phyloP scores from a whole-genome alignment of 2,329 filamentous ascomycete species.

The Orbilia quercus region DNA sequence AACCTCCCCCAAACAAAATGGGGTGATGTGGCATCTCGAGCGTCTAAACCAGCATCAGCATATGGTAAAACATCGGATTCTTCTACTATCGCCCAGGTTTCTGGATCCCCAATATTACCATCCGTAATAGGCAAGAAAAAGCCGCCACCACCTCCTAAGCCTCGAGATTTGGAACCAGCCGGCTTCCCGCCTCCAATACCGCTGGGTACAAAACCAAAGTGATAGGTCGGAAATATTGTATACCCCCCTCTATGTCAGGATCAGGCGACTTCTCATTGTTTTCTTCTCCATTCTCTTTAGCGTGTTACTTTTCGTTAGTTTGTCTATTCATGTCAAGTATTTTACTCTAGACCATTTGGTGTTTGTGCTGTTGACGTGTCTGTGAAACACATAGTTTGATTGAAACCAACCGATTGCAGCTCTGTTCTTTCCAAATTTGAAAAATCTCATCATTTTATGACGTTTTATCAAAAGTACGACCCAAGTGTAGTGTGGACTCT shows the following conservation, averaged over 20 bases:
- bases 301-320: too few relatives aligned
- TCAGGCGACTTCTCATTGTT: too few relatives aligned
- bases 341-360: too few relatives aligned
- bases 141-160: slow-evolving; percentile 58
- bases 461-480: too few relatives aligned
- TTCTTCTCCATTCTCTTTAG: too few relatives aligned
- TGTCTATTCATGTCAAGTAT: too few relatives aligned
- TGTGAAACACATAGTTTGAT: background rate
- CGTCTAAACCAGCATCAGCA: slow-evolving; percentile 10
- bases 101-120: slow-evolving; percentile 15
- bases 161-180: slow-evolving; percentile 17
- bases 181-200: slow-evolving; percentile 39
- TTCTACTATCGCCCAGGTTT: background rate
- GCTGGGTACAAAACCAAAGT: slow-evolving; percentile 44
- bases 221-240: background rate
- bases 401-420: background rate
- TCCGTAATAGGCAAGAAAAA: slow-evolving; percentile 52
- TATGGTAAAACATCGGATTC: slow-evolving; percentile 9
- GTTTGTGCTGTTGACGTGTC: too few relatives aligned
- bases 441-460: too few relatives aligned
- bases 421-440: too few relatives aligned
- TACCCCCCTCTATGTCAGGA: background rate
- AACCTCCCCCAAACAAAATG: slow-evolving; percentile 23
- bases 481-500: too few relatives aligned
- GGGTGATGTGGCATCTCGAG: slow-evolving; percentile 27